phyloP scores from a whole-genome alignment of 1,139 yeast species.

The Geotrichum cucujoidarum region DNA sequence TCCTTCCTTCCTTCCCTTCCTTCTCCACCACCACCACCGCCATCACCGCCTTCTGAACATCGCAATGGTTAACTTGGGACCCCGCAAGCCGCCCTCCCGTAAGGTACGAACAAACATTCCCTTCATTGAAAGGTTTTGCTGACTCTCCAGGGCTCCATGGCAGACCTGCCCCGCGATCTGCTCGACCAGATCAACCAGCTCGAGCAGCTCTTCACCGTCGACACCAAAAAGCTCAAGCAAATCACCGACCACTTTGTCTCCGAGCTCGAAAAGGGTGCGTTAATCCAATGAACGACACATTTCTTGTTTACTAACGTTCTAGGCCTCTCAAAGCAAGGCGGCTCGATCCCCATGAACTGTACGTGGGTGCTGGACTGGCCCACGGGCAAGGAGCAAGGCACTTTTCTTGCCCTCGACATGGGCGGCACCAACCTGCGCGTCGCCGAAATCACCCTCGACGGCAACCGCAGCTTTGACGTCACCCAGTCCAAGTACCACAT shows the following conservation, averaged over 20 bases:
- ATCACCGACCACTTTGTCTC: slow-evolving; percentile 63
- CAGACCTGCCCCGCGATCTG: slow-evolving; percentile 65
- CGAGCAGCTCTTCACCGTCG: slow-evolving; percentile 61
- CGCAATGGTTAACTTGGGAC: slow-evolving; percentile 76
- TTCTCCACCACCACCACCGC: neutral
- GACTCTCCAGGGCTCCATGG: slow-evolving; percentile 54
- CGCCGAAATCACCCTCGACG: slow-evolving; percentile 74
- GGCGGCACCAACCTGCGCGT: slow-evolving; percentile 95
- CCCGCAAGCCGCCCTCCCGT: slow-evolving; percentile 77
- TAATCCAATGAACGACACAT: slow-evolving; percentile 14
- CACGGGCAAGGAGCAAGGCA: slow-evolving; percentile 84
- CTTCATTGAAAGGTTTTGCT: neutral
- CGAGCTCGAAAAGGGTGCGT: slow-evolving; percentile 61
- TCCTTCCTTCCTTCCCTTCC: neutral
- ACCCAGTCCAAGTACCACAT: slow-evolving; percentile 73
- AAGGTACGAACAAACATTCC: slow-evolving; percentile 43
- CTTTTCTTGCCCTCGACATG: slow-evolving; percentile 86
- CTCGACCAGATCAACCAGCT: slow-evolving; percentile 53
- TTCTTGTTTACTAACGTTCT: slow-evolving; percentile 2
- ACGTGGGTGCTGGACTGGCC: slow-evolving; percentile 96
- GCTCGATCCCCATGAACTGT: slow-evolving; percentile 93
- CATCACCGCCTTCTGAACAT: neutral
- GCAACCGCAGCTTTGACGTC: slow-evolving; percentile 73
- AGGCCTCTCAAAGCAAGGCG: slow-evolving; percentile 69
- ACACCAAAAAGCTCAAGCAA: slow-evolving; percentile 53